phyloP scores from a whole-genome alignment of 2,329 filamentous ascomycete genomes.

The Fusarium sp. region DNA sequence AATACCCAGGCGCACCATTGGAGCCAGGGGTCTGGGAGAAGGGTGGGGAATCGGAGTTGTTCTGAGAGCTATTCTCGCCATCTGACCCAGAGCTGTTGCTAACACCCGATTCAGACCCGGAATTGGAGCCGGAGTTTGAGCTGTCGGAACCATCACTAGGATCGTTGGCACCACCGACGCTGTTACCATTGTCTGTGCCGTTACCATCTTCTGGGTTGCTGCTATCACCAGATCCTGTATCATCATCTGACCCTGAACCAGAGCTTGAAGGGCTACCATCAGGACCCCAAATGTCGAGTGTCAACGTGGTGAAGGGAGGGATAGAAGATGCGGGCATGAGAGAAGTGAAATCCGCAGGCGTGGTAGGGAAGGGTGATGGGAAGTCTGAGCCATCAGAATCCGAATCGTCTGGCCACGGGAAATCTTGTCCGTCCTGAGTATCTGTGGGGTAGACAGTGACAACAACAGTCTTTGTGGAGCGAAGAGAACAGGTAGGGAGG shows the following conservation, averaged over 20 bases:
- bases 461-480: slow-evolving; percentile 58
- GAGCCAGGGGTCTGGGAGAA: slow-evolving; percentile 25
- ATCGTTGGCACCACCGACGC: neutral
- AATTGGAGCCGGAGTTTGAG: neutral
- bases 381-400: slow-evolving; percentile 33
- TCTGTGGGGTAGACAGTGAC: slow-evolving; percentile 56
- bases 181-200: slow-evolving; percentile 14
- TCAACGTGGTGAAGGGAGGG: slow-evolving; percentile 50
- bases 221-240: slow-evolving; percentile 18
- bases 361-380: slow-evolving; percentile 44
- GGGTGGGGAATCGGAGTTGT: slow-evolving; percentile 4
- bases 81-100: slow-evolving; percentile 4
- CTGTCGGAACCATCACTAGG: slow-evolving; percentile 1
- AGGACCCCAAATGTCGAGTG: slow-evolving; percentile 49
- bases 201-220: slow-evolving; percentile 1
- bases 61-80: slow-evolving; percentile 16
- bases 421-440: slow-evolving; percentile 37
- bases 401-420: slow-evolving; percentile 24
- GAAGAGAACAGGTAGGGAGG: slow-evolving; percentile 53
- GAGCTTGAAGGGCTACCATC: slow-evolving; percentile 17
- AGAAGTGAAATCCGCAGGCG: slow-evolving; percentile 36
- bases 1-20: slow-evolving; percentile 38
- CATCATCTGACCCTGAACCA: slow-evolving; percentile 1
- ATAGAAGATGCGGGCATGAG: slow-evolving; percentile 29
- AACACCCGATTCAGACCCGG: neutral